phyloP scores from a whole-genome alignment of 2,329 filamentous ascomycete genomes.

The Pestalotiopsis sp. region DNA sequence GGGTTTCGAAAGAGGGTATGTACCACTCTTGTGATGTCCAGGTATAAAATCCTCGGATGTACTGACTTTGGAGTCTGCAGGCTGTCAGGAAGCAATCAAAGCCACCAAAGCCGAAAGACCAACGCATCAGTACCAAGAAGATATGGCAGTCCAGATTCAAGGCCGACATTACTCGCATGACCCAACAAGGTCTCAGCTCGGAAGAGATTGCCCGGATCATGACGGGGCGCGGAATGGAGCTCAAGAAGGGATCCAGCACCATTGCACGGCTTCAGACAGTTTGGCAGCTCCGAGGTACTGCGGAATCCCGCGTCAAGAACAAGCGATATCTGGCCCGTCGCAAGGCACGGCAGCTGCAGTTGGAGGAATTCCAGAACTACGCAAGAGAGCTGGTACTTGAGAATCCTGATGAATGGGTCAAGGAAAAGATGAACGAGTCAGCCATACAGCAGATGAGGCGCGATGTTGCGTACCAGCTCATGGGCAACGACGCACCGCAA shows the following conservation, averaged over 20 bases:
- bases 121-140: slow-evolving; percentile 9
- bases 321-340: slow-evolving; percentile 9
- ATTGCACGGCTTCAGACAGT: slow-evolving; percentile 20
- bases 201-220: slow-evolving; percentile 18
- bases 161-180: slow-evolving; percentile 20
- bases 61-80: slow-evolving; percentile 2
- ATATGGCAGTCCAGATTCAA: slow-evolving; percentile 10
- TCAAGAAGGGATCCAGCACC: slow-evolving; percentile 20
- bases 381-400: slow-evolving; percentile 10
- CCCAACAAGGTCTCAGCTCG: slow-evolving; percentile 16
- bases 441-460: slow-evolving; percentile 1
- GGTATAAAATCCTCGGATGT: neutral
- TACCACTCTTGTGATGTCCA: neutral
- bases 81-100: slow-evolving; percentile 18
- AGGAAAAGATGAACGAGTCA: slow-evolving; percentile 13
- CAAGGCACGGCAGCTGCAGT: slow-evolving; percentile 11
- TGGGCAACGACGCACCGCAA: slow-evolving; percentile 4
- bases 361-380: slow-evolving; percentile 13
- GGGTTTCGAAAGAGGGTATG: slow-evolving; percentile 20
- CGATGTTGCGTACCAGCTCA: slow-evolving; percentile 4
- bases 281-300: slow-evolving; percentile 13
- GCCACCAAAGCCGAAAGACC: slow-evolving; percentile 15
- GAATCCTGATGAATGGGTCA: slow-evolving; percentile 10
- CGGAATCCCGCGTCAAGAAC: slow-evolving; percentile 2
- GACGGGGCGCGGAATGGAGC: slow-evolving; percentile 18